phyloP scores from a whole-genome alignment of 176 grass and related monocot genomes.

The Microstegium vimineum region DNA sequence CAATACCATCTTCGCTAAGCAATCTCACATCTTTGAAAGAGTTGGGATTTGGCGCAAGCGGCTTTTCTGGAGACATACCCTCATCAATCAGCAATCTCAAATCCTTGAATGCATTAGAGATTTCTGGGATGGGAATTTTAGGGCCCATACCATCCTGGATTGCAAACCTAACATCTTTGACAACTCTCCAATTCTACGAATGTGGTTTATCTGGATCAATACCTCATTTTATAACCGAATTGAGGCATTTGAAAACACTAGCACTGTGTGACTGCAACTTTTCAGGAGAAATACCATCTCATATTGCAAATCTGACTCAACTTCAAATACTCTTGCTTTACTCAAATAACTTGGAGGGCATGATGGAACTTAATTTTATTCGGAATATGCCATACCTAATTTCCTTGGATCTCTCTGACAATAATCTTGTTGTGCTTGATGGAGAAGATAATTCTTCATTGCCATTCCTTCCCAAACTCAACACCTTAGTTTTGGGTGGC shows the following conservation, averaged over 20 bases:
- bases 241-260: background rate
- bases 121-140: background rate
- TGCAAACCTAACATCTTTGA: background rate
- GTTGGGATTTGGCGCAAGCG: too few species aligned
- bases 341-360: constrained; percentile 45
- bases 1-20: too few species aligned
- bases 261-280: background rate
- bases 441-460: too few species aligned
- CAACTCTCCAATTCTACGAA: background rate
- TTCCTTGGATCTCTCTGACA: constrained; percentile 30
- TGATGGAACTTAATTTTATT: constrained; percentile 19
- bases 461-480: background rate
- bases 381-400: constrained; percentile 24
- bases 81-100: background rate
- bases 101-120: background rate
- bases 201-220: constrained; percentile 20
- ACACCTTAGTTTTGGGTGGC: background rate
- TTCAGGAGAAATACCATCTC: constrained; percentile 29
- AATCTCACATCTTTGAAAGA: too few species aligned
- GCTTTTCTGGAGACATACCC: too few species aligned
- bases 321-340: constrained; percentile 24
- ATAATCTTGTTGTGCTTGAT: too few species aligned
- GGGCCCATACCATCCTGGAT: background rate
- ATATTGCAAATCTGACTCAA: constrained; percentile 26
- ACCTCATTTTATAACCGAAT: background rate